These are phyloP conservation scores for Cruciata laevipes DNA, from an alignment of 257 asterid species.

Conservation along the genomic window DNA sequence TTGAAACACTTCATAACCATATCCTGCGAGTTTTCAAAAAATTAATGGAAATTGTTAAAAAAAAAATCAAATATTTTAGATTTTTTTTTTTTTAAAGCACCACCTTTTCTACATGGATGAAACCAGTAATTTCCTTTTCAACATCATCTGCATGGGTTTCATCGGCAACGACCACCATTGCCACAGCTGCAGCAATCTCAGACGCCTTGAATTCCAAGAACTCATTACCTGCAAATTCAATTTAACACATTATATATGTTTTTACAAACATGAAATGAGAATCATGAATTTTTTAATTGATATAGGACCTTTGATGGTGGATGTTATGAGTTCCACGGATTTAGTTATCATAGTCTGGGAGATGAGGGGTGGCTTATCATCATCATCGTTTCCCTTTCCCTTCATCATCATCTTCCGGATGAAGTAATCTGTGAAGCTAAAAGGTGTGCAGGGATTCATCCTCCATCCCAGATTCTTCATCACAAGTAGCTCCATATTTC, in stretches of 20 bases:
- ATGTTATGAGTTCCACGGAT: conserved; percentile 43
- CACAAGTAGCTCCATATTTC: conserved; percentile 72
- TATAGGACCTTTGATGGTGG: conserved; percentile 46
- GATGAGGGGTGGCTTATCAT: conserved; percentile 7
- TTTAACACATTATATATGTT: too few relatives aligned
- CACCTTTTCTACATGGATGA: conserved; percentile 33
- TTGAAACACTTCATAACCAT: too few relatives aligned
- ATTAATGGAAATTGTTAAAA: too few relatives aligned
- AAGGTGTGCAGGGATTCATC: conserved; percentile 58
- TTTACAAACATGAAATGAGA: conserved; percentile 4
- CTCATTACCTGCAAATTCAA: conserved; percentile 64
- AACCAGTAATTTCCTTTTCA: conserved; percentile 44
- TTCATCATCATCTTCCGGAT: conserved; percentile 28
- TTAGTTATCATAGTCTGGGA: conserved; percentile 29
- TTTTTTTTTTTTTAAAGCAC: too few relatives aligned
- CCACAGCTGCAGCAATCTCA: conserved; percentile 77
- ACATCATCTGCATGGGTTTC: conserved; percentile 35
- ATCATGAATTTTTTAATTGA: not conserved
- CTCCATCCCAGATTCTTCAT: conserved; percentile 61
- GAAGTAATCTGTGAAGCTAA: conserved; percentile 51
- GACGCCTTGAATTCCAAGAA: conserved; percentile 82
- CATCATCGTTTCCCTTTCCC: not conserved
- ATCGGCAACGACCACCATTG: conserved; percentile 43
- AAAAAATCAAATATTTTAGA: too few relatives aligned
- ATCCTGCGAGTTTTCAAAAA: too few relatives aligned